phyloP scores from a whole-genome alignment of 202 grass and related monocot species.

The Panicum virgatum region DNA sequence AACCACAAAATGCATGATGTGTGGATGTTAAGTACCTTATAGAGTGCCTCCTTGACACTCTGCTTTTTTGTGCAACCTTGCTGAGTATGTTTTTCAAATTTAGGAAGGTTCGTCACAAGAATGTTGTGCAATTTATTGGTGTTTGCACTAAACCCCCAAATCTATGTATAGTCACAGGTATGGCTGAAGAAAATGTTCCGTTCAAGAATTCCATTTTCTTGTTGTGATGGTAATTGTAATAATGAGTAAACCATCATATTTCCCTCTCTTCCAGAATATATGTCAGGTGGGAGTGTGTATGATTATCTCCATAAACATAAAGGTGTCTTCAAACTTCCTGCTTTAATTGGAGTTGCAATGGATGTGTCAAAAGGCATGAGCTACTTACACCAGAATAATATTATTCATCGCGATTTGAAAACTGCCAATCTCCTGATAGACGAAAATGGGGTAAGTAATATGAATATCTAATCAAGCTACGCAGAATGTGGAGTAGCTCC shows the following conservation, averaged over 20 bases:
- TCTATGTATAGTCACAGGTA: constrained; percentile 97
- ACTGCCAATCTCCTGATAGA: constrained; percentile 99
- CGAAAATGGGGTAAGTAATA: constrained; percentile 84
- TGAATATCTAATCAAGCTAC: constrained; percentile 24
- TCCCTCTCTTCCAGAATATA: constrained; percentile 67
- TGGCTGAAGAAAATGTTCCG: constrained; percentile 22
- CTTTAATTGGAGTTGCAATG: constrained; percentile 86
- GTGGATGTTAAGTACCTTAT: constrained; percentile 23
- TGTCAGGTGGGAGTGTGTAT: constrained; percentile 92
- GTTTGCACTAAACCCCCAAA: constrained; percentile 86
- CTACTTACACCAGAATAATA: constrained; percentile 99
- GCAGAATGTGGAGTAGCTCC: not conserved
- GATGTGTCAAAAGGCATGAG: constrained; percentile 99
- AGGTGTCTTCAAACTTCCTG: constrained; percentile 79
- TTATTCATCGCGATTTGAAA: constrained; percentile 98
- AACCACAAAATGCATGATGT: not conserved
- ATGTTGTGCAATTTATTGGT: constrained; percentile 97
- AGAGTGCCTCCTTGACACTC: not conserved
- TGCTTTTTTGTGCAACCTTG: constrained; percentile 12
- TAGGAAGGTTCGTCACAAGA: constrained; percentile 97
- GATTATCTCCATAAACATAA: constrained; percentile 97
- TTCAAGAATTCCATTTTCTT: constrained; percentile 19
- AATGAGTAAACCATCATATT: constrained; percentile 8
- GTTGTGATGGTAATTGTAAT: constrained; percentile 23
- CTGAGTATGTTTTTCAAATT: constrained; percentile 44